Percentiles rank a stretch among this genome's conserved stretches.
Evolutionary conservation across 257 asterid species (phyloP).

Genomic region (Penstemon barbatus): DNA sequence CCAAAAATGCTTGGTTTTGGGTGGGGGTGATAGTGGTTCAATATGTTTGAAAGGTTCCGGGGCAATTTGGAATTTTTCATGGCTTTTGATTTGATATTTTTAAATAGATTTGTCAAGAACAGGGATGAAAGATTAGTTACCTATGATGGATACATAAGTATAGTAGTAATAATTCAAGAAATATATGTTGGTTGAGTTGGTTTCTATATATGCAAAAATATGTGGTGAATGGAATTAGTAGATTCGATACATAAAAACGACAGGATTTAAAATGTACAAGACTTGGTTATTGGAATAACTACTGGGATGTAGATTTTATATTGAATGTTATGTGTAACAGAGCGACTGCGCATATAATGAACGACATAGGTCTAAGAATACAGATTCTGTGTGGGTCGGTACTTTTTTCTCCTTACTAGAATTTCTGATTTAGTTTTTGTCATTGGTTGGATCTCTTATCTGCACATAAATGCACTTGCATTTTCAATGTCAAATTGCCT

Average conservation of each 20-base stretch:
- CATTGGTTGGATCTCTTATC: not conserved
- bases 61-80: not conserved
- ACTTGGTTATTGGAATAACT: not conserved
- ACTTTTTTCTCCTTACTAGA: not conserved
- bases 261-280: not conserved
- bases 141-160: not conserved
- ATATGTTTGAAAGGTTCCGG: not conserved
- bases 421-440: not conserved
- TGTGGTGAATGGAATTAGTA: not conserved
- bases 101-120: not conserved
- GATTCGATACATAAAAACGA: not conserved
- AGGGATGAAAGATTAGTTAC: not conserved
- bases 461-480: not conserved
- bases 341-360: no score
- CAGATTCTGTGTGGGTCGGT: not conserved
- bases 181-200: not conserved
- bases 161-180: no score
- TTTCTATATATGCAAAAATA: not conserved
- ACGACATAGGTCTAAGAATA: not conserved
- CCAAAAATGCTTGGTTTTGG: not conserved
- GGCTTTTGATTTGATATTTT: not conserved
- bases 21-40: not conserved
- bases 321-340: not conserved
- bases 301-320: not conserved
- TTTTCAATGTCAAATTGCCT: not conserved